Evolutionary conservation across 2,329 filamentous ascomycete genomes (phyloP).

Genomic region (Xylariaceae sp.): DNA sequence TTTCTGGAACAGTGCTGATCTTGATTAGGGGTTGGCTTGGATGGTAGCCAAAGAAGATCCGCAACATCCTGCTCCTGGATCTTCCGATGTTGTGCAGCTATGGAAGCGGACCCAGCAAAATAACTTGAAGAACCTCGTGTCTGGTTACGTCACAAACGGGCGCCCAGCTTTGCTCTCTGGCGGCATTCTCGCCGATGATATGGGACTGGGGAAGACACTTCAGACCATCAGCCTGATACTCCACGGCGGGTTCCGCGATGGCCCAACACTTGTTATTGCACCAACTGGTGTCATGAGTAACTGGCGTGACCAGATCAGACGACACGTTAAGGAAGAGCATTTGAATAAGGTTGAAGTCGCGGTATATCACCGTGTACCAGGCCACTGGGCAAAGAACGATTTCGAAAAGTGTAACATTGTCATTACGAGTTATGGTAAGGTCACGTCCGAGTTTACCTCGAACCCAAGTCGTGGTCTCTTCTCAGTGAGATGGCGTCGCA

Average conservation of each 20-base stretch:
- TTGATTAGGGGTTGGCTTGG: constrained; percentile 71
- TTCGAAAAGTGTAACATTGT: constrained; percentile 65
- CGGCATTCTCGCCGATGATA: constrained; percentile 85
- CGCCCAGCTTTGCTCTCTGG: constrained; percentile 67
- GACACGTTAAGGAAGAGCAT: constrained; percentile 61
- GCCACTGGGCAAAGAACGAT: constrained; percentile 32
- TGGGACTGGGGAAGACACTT: constrained; percentile 88
- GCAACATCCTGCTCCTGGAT: constrained; percentile 52
- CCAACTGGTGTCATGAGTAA: constrained; percentile 88
- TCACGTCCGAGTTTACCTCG: constrained; percentile 61
- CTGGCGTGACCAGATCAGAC: constrained; percentile 75
- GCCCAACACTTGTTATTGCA: constrained; percentile 72
- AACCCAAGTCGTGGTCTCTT: constrained; percentile 37
- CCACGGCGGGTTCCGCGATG: constrained; percentile 41
- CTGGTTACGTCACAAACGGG: constrained; percentile 56
- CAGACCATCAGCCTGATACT: constrained; percentile 79
- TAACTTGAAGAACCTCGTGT: constrained; percentile 65
- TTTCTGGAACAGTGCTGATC: constrained; percentile 4
- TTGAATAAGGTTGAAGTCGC: background rate
- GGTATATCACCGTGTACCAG: too few relatives aligned
- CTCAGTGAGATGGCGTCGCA: constrained; percentile 65
- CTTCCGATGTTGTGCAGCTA: constrained; percentile 65
- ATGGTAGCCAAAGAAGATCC: constrained; percentile 73
- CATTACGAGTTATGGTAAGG: constrained; percentile 78
- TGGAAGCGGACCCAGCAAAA: constrained; percentile 58